A percentile compares a stretch with the other conserved stretches of the same genome.
phyloP scores from a whole-genome alignment of 1,284 basidiomycete genomes.

The Ceratobasidium sp. region DNA sequence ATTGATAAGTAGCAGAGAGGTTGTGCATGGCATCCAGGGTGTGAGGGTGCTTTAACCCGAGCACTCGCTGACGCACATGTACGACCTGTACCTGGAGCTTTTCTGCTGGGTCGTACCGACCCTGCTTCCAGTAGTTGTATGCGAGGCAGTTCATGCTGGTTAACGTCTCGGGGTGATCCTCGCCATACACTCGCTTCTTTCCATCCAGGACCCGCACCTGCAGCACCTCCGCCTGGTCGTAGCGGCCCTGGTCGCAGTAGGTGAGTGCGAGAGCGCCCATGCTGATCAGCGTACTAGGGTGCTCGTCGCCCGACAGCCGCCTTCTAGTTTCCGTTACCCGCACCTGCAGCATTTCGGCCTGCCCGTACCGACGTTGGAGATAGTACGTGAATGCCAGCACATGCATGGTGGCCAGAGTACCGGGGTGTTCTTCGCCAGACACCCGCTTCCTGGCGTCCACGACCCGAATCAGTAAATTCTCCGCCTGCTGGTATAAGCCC shows the following conservation, averaged over 20 bases:
- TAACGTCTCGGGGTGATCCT: conserved; percentile 4
- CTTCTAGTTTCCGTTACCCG: neutral
- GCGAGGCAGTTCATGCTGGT: neutral
- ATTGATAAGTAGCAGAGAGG: no score
- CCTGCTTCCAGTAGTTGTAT: conserved; percentile 2
- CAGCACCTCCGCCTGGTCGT: neutral
- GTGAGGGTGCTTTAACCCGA: no score
- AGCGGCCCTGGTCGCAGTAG: conserved; percentile 1
- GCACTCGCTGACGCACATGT: no score
- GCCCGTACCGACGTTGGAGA: neutral
- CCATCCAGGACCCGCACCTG: neutral
- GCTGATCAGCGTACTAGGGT: conserved; percentile 1
- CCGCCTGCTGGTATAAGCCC: neutral
- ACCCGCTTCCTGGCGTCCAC: neutral
- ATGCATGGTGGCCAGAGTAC: neutral
- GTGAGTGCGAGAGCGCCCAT: conserved; percentile 2
- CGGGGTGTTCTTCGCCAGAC: neutral
- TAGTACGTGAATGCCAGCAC: neutral
- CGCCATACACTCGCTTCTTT: neutral
- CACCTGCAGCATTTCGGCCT: neutral
- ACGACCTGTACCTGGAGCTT: conserved; percentile 1
- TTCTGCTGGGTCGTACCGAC: neutral
- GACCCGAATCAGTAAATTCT: neutral
- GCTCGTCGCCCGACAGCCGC: neutral
- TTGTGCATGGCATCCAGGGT: no score